A percentile compares a stretch with the other conserved stretches of the same genome.
These are phyloP conservation scores for Lophiostoma macrostomum DNA, from an alignment of 495 filamentous ascomycete species.

Conservation along the genomic window DNA sequence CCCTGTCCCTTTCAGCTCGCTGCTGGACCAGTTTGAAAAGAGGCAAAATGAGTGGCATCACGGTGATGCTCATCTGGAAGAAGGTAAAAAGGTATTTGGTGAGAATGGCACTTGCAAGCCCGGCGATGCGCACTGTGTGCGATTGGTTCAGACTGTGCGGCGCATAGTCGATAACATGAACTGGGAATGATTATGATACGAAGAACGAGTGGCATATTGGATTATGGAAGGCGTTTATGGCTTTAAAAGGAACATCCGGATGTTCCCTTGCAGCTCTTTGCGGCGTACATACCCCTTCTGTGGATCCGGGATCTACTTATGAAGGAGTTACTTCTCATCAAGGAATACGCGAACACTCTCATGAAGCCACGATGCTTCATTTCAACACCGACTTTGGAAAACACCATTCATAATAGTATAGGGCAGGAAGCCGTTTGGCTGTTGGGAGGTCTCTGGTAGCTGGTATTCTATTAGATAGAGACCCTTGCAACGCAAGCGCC, in stretches of 20 bases:
- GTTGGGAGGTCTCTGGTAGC: no score
- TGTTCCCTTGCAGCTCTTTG: no score
- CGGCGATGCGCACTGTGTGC: slow-evolving; percentile 33
- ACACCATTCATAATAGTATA: no score
- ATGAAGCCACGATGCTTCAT: no score
- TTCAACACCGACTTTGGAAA: no score
- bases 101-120: slow-evolving; percentile 4
- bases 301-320: no score
- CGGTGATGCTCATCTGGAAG: not conserved
- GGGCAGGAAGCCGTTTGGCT: no score
- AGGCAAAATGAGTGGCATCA: slow-evolving; percentile 30
- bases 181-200: slow-evolving; percentile 23
- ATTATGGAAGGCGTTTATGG: not conserved
- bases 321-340: no score
- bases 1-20: slow-evolving; percentile 14
- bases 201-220: not conserved
- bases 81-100: slow-evolving; percentile 22
- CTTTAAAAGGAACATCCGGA: not conserved
- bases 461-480: no score
- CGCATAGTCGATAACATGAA: slow-evolving; percentile 27
- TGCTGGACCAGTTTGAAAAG: slow-evolving; percentile 34
- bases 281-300: no score
- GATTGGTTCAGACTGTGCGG: slow-evolving; percentile 24
- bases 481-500: no score
- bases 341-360: no score